Base-by-base conservation (phyloP, 805 yeast genomes). In the Saturnispora zaruensis region DNA sequence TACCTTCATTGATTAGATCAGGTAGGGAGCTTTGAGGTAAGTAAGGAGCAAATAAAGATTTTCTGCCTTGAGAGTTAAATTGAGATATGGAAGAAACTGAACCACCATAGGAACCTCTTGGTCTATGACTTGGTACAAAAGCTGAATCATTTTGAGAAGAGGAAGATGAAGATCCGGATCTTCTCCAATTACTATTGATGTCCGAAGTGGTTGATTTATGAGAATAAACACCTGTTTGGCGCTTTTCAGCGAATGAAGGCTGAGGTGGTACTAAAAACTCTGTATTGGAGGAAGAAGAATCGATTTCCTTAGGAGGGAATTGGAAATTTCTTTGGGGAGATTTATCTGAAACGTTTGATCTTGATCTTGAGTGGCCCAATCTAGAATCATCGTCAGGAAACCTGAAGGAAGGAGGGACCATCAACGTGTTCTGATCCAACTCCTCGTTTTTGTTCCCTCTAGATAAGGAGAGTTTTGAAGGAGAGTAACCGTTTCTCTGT, bases 11-110 rank as follows among this genome's bases (percentile, higher is more conserved):
- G 42, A 93, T 83, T 52, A 93, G 72, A 24, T 83, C 95, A 2
- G 98, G 98, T 44, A 93, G 78, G 3, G 95, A 81, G 3, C 89
- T 84, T 63, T 93, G 99, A 4, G 98, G 96, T 47, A 93, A 75
- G 63, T 93, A 93, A 5, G 99, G 99, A 14, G 97, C 96, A 71
- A 93, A 93, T 46, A 93, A 74, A 0, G 96, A 86, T 59, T 85
- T 86, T 58, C 93, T 71, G 38, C 72, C 71, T 46, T 65, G 67
- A 45, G 65, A 61, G 52, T 60, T 65, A 45, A 67, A 57, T 34
- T 65, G 68, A 5, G 71, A 57, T 47, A 68, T 74, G 48, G 78
- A 79, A 33, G 83, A 79, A 20, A 80, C 69, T 0, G 84, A 83
- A 40, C 75, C 84, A 49, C 77, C 83, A 59, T 79, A 78, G 0